phyloP scores from a whole-genome alignment of 768 basidiomycete species.

The Tricholoma furcatifolium region DNA sequence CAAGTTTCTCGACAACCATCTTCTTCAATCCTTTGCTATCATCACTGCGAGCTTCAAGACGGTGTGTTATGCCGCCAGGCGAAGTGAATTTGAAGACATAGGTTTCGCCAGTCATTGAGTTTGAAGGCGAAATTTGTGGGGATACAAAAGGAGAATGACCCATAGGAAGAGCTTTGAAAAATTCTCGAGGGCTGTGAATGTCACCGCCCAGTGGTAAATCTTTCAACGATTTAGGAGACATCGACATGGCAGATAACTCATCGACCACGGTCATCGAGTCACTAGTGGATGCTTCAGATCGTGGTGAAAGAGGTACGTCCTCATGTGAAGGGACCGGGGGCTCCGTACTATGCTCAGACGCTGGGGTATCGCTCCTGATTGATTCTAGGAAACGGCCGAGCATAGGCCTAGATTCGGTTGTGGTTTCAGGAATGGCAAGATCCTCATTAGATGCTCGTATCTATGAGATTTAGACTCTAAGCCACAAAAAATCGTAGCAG shows the following conservation, averaged over 20 bases:
- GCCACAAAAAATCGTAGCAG: not conserved
- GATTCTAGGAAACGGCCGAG: conserved; percentile 1
- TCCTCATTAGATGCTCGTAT: not conserved
- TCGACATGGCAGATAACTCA: not conserved
- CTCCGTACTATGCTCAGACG: not conserved
- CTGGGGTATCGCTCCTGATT: not conserved
- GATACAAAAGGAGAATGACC: not conserved
- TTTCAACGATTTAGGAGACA: not conserved
- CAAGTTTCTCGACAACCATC: not conserved
- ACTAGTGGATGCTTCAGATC: not conserved
- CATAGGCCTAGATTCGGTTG: not conserved
- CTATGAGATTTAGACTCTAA: not conserved
- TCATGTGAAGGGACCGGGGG: not conserved
- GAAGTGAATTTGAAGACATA: conserved; percentile 6
- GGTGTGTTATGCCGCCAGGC: conserved; percentile 1
- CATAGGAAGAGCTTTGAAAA: not conserved
- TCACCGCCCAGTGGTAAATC: not conserved
- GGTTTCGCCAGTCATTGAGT: not conserved
- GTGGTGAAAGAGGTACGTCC: not conserved
- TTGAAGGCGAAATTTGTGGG: not conserved
- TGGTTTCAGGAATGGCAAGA: not conserved
- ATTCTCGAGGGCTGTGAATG: not conserved
- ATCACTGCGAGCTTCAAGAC: conserved; percentile 2
- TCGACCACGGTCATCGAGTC: not conserved
- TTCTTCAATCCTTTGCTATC: not conserved